Percentiles rank a stretch among this genome's conserved stretches.
phyloP scores from a whole-genome alignment of 176 grass and related monocot genomes.

The Aegilops umbellulata region DNA sequence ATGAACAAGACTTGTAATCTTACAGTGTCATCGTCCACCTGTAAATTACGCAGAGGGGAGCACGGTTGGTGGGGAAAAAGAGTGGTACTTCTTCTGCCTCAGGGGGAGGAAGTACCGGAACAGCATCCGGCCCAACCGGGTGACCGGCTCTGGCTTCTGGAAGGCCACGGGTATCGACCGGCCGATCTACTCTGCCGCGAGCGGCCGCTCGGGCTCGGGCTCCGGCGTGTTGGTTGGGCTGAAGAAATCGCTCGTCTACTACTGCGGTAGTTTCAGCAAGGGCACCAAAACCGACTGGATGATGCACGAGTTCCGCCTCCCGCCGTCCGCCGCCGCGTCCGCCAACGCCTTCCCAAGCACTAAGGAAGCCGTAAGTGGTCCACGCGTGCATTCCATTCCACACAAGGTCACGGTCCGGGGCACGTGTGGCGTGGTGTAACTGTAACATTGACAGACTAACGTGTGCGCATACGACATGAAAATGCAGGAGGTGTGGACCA shows the following conservation, averaged over 20 bases:
- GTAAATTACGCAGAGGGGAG: neutral
- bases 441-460: neutral
- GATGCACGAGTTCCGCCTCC: conserved; percentile 75
- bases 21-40: neutral
- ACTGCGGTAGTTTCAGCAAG: no score
- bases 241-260: no score
- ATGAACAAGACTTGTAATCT: neutral
- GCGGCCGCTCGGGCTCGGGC: neutral
- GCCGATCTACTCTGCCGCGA: conserved; percentile 50
- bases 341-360: neutral
- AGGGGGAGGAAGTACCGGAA: conserved; percentile 27
- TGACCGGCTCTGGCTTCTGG: conserved; percentile 87
- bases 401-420: neutral
- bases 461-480: neutral
- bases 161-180: conserved; percentile 90
- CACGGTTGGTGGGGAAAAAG: no score
- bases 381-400: no score
- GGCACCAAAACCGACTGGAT: no score
- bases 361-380: neutral
- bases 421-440: neutral
- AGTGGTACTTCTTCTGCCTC: conserved; percentile 56
- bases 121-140: conserved; percentile 84
- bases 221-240: conserved; percentile 50
- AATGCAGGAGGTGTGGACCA: no score
- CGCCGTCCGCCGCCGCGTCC: conserved; percentile 16